A percentile compares a stretch with the other conserved stretches of the same genome.
Evolutionary conservation across 208 protist species (phyloP).

Genomic region (Wallacemonas sp.): DNA sequence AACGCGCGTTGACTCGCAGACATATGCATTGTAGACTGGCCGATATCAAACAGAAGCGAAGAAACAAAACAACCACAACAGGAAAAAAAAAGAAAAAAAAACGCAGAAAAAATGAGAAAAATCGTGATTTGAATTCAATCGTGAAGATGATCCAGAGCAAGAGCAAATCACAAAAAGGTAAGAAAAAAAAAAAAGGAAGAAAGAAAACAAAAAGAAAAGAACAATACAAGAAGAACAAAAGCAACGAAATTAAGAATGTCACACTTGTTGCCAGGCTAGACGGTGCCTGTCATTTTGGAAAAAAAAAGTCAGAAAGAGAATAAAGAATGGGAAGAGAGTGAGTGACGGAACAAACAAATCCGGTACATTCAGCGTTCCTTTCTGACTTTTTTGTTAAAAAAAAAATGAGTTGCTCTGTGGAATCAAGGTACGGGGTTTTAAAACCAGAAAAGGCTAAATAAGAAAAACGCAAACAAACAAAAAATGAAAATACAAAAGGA

Average conservation of each 20-base stretch:
- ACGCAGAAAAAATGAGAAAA: conserved; percentile 16
- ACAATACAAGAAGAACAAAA: not conserved
- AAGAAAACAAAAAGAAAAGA: not conserved
- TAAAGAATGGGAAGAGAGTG: conserved; percentile 14
- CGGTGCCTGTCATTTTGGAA: too few species aligned
- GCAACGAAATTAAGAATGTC: not conserved
- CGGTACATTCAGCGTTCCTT: not conserved
- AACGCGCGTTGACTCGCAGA: too few species aligned
- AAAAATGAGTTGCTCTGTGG: not conserved
- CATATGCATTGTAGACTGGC: not conserved
- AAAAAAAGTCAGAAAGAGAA: not conserved
- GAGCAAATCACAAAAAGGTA: not conserved
- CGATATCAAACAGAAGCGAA: conserved; percentile 6
- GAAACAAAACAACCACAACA: conserved; percentile 12
- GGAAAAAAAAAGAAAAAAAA: not conserved
- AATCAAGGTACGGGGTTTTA: not conserved
- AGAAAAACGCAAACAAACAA: conserved; percentile 14
- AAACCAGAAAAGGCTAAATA: conserved; percentile 9
- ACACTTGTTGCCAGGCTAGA: too few species aligned
- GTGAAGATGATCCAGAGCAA: not conserved
- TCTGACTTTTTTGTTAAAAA: conserved; percentile 8
- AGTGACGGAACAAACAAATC: not conserved
- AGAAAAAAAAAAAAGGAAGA: not conserved
- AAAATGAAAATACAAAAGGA: conserved; percentile 15
- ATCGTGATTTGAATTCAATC: not conserved